Evolutionary conservation across 345 rosid genomes (phyloP), one percentile per base, ranked within the genome.

Genomic region (Leavenworthia alabamica): DNA sequence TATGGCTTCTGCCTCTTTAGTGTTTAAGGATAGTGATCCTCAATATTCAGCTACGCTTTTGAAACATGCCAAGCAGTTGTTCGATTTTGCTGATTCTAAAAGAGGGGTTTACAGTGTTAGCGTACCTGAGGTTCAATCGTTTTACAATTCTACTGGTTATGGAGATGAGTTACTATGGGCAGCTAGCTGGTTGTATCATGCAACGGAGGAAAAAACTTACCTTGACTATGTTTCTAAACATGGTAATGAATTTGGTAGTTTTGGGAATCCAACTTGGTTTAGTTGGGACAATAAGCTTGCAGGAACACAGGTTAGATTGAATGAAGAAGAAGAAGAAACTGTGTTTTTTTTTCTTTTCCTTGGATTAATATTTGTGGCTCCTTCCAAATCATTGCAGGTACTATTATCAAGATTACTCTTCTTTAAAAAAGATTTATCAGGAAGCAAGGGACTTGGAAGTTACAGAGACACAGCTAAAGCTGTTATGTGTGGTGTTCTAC

Each of bases 221-320:
- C 90, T 94, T 20, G 80, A 82, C 33, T 94, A 81, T 40, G 97
- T 79, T 19, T 55, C 82, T 20, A 85, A 73, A 23, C 73, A 88
- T 20, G 99, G 97, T 62, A 59, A 80, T 3, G 75, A 56, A 8
- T 94, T 69, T 73, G 97, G 89, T 31, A 68, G 82, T 3, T 90
- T 82, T 73, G 97, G 95, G 19, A 88, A 74, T 70, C 95, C 99
- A 3, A 84, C 85, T 22, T 94, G 99, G 99, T 94, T 93, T 58
- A 87, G 92, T 69, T 93, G 99, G 99, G 99, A 93, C 64, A 80
- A 87, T 49, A 93, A 93, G 76, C 96, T 79, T 69, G 96, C 99
- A 7, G 99, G 96, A 68, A 78, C 87, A 20, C 96, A 93, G 86
- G 99, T 83, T 82, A 54, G 40, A 50, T 43, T 50, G 45, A 1